Evolutionary conservation across 2,329 filamentous ascomycete species (phyloP), one percentile per base, ranked within the genome.

Genomic region (Emergomyces pasteurianus): DNA sequence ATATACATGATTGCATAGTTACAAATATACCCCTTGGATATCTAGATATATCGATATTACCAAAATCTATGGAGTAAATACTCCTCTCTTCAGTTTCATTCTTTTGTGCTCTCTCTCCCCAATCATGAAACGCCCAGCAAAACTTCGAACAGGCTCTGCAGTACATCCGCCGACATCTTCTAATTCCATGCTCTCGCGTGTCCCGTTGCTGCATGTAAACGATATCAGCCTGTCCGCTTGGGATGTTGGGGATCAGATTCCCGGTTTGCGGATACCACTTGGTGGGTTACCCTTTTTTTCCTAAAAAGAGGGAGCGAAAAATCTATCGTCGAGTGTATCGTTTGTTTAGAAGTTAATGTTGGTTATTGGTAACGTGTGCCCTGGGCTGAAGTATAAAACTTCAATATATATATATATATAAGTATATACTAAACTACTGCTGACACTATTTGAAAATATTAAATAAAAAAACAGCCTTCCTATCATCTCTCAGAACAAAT

Each of bases 401-500:
- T 36, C 34, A 9, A 8, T n/a, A n/a, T 43, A 46, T 21, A 21
- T 46, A 21, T 21, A 23, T 7, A 46, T n/a, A 23, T 23, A 7
- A 8, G 21, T 49, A 38, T n/a, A 23, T 46, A 18, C n/a, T n/a
- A 46, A 26, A 28, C 21, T 18, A 3, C 31, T 42, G 43, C 21
- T 28, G 21, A 31, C 43, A 21, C 42, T 46, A 21, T 21, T 16
- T 18, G 16, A 9, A 21, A n/a, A 5, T 52, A 10, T n/a, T 60
- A 21, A 28, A 46, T 49, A 47, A 5, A 3, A 61, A 46, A 7
- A 10, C 73, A 94, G 89, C 89, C 31, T 94, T 94, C 78, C 87
- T 94, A 74, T 87, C 85, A 60, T 92, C 90, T 67, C 81, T 94
- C 18, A 85, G 88, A 66, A 88, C 88, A 65, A 94, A 94, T 70